Evolutionary conservation across 345 rosid species (phyloP), one percentile per base, ranked within the genome.

Genomic region (Trapa incisa): DNA sequence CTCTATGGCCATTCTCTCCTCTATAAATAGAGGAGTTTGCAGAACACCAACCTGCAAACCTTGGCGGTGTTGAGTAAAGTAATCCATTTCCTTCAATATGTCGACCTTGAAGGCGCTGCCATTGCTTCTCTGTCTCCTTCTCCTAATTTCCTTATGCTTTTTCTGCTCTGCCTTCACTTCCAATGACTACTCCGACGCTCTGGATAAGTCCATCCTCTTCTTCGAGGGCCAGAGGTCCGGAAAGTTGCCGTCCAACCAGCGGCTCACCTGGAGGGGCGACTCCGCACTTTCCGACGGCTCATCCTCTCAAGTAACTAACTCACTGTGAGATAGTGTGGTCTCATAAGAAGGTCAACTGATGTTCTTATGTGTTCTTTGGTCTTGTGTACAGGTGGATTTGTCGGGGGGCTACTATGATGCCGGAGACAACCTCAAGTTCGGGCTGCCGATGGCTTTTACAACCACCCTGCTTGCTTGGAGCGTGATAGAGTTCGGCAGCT

Each of bases 341-440:
- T 58, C 32, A 7, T 15, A 38, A 37, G 42, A 47, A 22, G 29
- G 29, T 22, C 29, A 22, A 10, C 11, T 22, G 29, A 12, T 50
- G 73, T n/a, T 13, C 14, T 37, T 15, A 69, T 43, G 71, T 39
- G 64, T 71, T 74, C 57, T 53, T 36, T 22, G 29, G 29, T 22
- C 29, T 22, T 37, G 3, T 10, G 29, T 7, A 61, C 76, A 87
- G 94, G 89, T 86, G 70, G 75, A 88, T 76, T 80, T 88, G 29
- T 83, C 75, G 9, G 96, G 96, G 7, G 96, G 96, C n/a, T 88
- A 86, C 73, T 88, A 88, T 73, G 91, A 88, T 75, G 96, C 96
- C 0, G 96, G 96, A 12, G 96, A 88, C 69, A 88, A 88, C 67
- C 81, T 88, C 35, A 88, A 88, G 75, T 88, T 88, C 66, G 91